A percentile compares a stretch with the other conserved stretches of the same genome.
phyloP scores from a whole-genome alignment of 768 basidiomycete genomes.

The Leccinellum albellum region DNA sequence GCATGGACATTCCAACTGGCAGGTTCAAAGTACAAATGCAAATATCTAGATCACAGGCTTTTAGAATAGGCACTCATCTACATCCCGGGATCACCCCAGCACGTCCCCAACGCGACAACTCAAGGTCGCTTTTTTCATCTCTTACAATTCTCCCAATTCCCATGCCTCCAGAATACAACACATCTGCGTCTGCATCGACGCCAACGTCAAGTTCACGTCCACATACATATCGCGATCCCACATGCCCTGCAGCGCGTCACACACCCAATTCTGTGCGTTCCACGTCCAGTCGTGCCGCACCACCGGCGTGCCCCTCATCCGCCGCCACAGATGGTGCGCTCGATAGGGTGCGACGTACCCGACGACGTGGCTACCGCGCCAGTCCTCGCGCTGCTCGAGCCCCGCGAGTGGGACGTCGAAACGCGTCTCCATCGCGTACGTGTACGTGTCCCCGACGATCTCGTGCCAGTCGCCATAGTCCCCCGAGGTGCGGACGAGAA shows the following conservation, averaged over 20 bases:
- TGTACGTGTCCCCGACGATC: conserved; percentile 25
- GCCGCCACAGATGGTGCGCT: conserved; percentile 12
- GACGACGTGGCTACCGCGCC: conserved; percentile 26
- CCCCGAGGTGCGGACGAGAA: conserved; percentile 24
- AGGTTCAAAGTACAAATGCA: neutral
- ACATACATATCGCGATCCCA: conserved; percentile 8
- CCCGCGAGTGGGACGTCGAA: conserved; percentile 7
- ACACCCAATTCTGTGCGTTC: conserved; percentile 31
- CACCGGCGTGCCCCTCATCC: conserved; percentile 17
- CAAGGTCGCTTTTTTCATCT: neutral
- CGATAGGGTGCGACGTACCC: conserved; percentile 19
- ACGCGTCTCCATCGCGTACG: conserved; percentile 6
- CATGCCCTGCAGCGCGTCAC: conserved; percentile 20
- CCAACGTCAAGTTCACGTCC: conserved; percentile 13
- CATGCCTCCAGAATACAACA: conserved; percentile 27
- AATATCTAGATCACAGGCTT: neutral
- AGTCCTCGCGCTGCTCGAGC: conserved; percentile 4
- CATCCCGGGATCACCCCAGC: neutral
- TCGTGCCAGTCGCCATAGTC: conserved; percentile 24
- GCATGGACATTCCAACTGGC: neutral
- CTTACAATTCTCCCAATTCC: conserved; percentile 19
- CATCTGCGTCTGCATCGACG: conserved; percentile 28
- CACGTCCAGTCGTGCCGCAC: conserved; percentile 12
- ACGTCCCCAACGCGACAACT: neutral
- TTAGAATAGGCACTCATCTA: neutral